Evolutionary conservation across 2,329 filamentous ascomycete genomes (phyloP).

Genomic region (Curvularia lunata): DNA sequence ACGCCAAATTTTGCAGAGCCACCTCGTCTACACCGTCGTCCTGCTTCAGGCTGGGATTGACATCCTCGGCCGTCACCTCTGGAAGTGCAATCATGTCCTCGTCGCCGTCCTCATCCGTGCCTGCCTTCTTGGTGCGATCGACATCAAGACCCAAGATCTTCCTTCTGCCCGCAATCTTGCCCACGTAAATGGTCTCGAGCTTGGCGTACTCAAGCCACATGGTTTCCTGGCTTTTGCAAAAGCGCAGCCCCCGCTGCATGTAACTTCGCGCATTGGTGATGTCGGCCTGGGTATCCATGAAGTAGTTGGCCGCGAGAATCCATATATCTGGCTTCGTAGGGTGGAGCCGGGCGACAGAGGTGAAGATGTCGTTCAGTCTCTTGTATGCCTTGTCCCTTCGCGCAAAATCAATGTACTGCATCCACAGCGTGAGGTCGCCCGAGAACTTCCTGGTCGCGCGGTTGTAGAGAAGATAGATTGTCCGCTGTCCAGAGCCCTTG

Average conservation of each 20-base stretch:
- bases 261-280: slow-evolving; percentile 84
- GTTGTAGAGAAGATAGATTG: slow-evolving; percentile 88
- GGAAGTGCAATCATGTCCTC: slow-evolving; percentile 61
- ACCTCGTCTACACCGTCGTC: slow-evolving; percentile 58
- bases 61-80: slow-evolving; percentile 66
- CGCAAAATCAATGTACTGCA: slow-evolving; percentile 85
- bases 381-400: slow-evolving; percentile 68
- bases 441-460: slow-evolving; percentile 84
- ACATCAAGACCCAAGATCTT: slow-evolving; percentile 68
- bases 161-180: slow-evolving; percentile 77
- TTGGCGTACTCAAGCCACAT: slow-evolving; percentile 92
- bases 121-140: slow-evolving; percentile 51
- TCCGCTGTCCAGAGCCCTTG: slow-evolving; percentile 74
- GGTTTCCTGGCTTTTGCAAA: slow-evolving; percentile 75
- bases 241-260: slow-evolving; percentile 87
- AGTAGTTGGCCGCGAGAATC: slow-evolving; percentile 80
- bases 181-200: slow-evolving; percentile 90
- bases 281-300: slow-evolving; percentile 80
- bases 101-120: slow-evolving; percentile 55
- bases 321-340: slow-evolving; percentile 83
- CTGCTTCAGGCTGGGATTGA: slow-evolving; percentile 61
- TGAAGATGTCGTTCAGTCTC: slow-evolving; percentile 66
- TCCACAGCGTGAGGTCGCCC: slow-evolving; percentile 82
- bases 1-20: slow-evolving; percentile 67
- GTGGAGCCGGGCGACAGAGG: slow-evolving; percentile 79